Evolutionary conservation across 2,329 filamentous ascomycete species (phyloP), one percentile per base, ranked within the genome.

Genomic region (Camillea tinctor): DNA sequence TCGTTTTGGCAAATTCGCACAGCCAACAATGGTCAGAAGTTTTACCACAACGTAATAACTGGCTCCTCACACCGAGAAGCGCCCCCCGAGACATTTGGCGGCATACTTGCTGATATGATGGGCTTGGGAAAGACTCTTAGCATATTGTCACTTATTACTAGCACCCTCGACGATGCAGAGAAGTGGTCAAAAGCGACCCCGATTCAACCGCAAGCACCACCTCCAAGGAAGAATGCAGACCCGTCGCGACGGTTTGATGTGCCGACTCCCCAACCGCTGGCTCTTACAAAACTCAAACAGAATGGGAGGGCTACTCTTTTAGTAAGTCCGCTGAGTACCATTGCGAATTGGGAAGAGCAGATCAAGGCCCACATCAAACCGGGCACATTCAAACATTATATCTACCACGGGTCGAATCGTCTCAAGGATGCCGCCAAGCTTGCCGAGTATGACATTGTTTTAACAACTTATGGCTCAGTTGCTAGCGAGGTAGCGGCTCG

Each of bases 261-360:
- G 21, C 74, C 80, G 21, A 72, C 71, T 30, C 79, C 80, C 20
- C 72, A 78, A 20, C 71, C 74, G 1, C 73, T 86, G 19, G 79
- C 76, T 2, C 73, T 86, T 20, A 84, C 82, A 13, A 76, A 71
- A 11, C 72, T 90, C n/a, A 76, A 77, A 20, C 81, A 80, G 50
- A 96, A 97, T 69, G 87, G 86, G 5, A 90, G 87, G 70, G 87
- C 91, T 0, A 98, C 95, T 0, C 79, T 99, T 30, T 82, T 99
- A 19, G 86, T 99, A 17, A 96, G 91, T 59, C 95, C 95, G 1
- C 82, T 97, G 2, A 97, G 92, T 70, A 95, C 94, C 0, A 88
- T 98, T 60, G 89, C 90, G 23, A 99, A 98, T 70, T 99, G 95
- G 95, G 90, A 94, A 68, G 88, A 93, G 66, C 95, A 99, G 75